Conservation (phyloP, 768 basidiomycete species). For the Boletus speciosus region DNA sequence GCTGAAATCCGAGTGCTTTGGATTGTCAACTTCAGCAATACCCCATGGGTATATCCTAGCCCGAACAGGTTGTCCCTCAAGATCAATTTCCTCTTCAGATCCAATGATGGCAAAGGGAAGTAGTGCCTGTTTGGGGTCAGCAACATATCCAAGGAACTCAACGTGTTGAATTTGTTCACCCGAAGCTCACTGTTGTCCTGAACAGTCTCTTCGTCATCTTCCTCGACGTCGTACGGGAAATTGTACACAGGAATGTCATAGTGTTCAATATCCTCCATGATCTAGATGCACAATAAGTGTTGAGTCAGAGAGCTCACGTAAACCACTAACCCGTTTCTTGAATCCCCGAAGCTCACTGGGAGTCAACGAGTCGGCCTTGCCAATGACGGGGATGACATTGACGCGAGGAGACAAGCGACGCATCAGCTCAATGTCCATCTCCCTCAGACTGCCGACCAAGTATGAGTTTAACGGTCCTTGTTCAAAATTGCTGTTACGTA, state of each 20-base stretch:
- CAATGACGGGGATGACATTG: constrained; percentile 97
- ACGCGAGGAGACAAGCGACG: constrained; percentile 95
- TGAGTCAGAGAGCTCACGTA: not conserved
- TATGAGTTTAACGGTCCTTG: not conserved
- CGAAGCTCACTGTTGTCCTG: constrained; percentile 95
- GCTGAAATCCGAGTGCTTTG: constrained; percentile 99
- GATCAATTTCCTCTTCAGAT: constrained; percentile 93
- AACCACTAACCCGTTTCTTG: constrained; percentile 76
- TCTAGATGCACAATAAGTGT: constrained; percentile 43
- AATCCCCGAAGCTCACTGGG: constrained; percentile 90
- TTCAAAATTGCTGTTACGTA: constrained; percentile 41
- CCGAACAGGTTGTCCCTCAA: constrained; percentile 87
- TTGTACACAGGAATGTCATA: constrained; percentile 99
- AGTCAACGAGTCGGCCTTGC: constrained; percentile 94
- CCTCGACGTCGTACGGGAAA: constrained; percentile 98
- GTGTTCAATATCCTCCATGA: constrained; percentile 99
- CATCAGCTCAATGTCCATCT: constrained; percentile 99
- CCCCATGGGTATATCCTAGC: constrained; percentile 99
- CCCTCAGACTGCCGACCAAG: constrained; percentile 61
- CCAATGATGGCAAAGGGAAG: constrained; percentile 97
- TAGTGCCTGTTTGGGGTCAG: constrained; percentile 52
- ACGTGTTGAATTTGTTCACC: constrained; percentile 40
- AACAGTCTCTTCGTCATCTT: constrained; percentile 98
- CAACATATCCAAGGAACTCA: constrained; percentile 1
- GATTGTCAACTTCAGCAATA: constrained; percentile 97